A percentile compares a stretch with the other conserved stretches of the same genome.
Evolutionary conservation across 2,329 filamentous ascomycete genomes (phyloP).

Genomic region (Aspergillus sp.): DNA sequence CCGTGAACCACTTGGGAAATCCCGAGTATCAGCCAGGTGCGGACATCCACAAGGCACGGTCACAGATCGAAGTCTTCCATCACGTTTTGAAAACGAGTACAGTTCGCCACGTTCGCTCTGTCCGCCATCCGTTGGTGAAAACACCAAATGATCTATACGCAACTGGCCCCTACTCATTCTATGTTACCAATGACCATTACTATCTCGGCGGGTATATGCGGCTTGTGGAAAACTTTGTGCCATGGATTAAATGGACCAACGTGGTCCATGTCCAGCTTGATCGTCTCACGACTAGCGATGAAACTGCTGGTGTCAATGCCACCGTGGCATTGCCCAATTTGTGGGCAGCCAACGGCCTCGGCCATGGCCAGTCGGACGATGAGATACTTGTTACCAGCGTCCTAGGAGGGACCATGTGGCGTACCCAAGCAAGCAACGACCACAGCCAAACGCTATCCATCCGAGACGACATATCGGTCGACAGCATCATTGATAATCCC

Average conservation of each 20-base stretch:
- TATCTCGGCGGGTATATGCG: conserved; percentile 52
- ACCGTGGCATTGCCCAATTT: conserved; percentile 47
- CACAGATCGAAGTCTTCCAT: conserved; percentile 60
- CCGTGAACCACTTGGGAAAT: conserved; percentile 60
- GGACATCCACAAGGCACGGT: conserved; percentile 45
- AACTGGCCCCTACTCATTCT: conserved; percentile 49
- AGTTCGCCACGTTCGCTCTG: conserved; percentile 52
- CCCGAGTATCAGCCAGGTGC: conserved; percentile 32
- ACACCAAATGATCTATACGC: conserved; percentile 62
- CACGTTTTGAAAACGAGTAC: conserved; percentile 48
- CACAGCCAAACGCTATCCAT: conserved; percentile 41
- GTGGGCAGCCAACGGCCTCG: conserved; percentile 59
- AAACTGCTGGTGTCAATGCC: conserved; percentile 41
- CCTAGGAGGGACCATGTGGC: conserved; percentile 49
- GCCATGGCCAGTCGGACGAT: conserved; percentile 44
- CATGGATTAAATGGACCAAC: conserved; percentile 50
- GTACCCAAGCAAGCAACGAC: conserved; percentile 27
- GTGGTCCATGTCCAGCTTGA: conserved; percentile 48
- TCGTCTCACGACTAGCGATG: conserved; percentile 21
- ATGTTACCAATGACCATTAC: conserved; percentile 62
- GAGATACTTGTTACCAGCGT: conserved; percentile 42
- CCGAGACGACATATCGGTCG: conserved; percentile 45
- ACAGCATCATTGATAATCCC: conserved; percentile 57
- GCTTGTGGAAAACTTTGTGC: conserved; percentile 48
- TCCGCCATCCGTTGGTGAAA: conserved; percentile 53